A percentile compares a stretch with the other conserved stretches of the same genome.
Conservation (phyloP, 139 green algal species). For the Coelastrella sp. region DNA sequence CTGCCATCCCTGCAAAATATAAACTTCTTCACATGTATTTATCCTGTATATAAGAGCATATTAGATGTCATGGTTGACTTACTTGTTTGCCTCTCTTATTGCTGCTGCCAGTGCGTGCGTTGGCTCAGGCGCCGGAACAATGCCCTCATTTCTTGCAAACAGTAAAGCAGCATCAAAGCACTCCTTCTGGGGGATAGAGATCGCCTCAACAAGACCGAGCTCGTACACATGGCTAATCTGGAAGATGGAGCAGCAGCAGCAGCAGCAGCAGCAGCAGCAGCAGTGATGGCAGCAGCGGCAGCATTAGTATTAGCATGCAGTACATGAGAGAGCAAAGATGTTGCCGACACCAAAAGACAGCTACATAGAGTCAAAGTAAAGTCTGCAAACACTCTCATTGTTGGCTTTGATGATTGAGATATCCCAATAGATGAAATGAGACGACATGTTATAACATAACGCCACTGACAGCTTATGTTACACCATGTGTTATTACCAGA, state of each 20-base stretch:
- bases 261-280: not conserved
- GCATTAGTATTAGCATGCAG: too few relatives aligned
- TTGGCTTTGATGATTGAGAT: too few relatives aligned
- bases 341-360: too few relatives aligned
- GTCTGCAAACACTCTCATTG: too few relatives aligned
- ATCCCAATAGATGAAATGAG: too few relatives aligned
- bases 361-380: too few relatives aligned
- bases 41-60: too few relatives aligned
- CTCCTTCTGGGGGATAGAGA: conserved; percentile 48
- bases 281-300: conserved; percentile 1
- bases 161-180: conserved; percentile 49
- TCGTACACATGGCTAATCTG: conserved; percentile 52
- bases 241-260: not conserved
- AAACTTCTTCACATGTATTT: too few relatives aligned
- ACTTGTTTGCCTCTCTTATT: conserved; percentile 47
- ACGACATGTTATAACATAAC: too few relatives aligned
- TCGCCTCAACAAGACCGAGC: conserved; percentile 53
- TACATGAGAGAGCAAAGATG: too few relatives aligned
- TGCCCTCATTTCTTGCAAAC: conserved; percentile 44
- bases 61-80: conserved; percentile 9
- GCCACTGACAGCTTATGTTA: not conserved
- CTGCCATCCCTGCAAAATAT: too few relatives aligned
- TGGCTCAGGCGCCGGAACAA: conserved; percentile 53
- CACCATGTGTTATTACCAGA: not conserved
- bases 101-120: conserved; percentile 47